These are phyloP conservation scores for Xylaria sp. DNA, from an alignment of 2,329 filamentous ascomycete genomes.

Conservation along the genomic window DNA sequence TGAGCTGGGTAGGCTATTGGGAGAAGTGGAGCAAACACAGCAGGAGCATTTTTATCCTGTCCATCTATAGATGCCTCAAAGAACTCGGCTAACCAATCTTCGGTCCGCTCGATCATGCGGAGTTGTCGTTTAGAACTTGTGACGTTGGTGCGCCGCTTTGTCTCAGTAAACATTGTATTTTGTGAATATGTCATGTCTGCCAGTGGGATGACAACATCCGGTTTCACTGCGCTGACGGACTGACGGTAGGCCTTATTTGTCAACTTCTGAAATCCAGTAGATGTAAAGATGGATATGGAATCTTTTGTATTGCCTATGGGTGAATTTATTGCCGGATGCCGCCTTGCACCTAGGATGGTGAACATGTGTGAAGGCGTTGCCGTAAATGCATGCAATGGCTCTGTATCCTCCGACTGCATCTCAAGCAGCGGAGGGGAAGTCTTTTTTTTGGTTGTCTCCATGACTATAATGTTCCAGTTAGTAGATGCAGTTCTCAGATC, in stretches of 20 bases:
- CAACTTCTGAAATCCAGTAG: slow-evolving; percentile 82
- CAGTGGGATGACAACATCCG: slow-evolving; percentile 83
- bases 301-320: slow-evolving; percentile 76
- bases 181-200: slow-evolving; percentile 74
- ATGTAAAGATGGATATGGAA: slow-evolving; percentile 82
- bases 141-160: slow-evolving; percentile 59
- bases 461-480: slow-evolving; percentile 54
- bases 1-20: slow-evolving; percentile 81
- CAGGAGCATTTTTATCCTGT: slow-evolving; percentile 47
- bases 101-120: slow-evolving; percentile 87
- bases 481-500: slow-evolving; percentile 5
- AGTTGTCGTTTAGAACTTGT: slow-evolving; percentile 77
- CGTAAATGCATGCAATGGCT: slow-evolving; percentile 79
- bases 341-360: slow-evolving; percentile 79
- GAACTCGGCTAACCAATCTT: slow-evolving; percentile 80
- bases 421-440: slow-evolving; percentile 61
- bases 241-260: slow-evolving; percentile 74
- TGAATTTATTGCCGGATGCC: slow-evolving; percentile 77
- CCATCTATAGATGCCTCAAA: slow-evolving; percentile 56
- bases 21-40: slow-evolving; percentile 74
- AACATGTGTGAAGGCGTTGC: slow-evolving; percentile 72
- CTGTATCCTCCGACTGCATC: slow-evolving; percentile 51
- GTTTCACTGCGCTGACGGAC: slow-evolving; percentile 71
- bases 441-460: slow-evolving; percentile 58
- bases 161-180: slow-evolving; percentile 57